Conservation (phyloP, 2,329 filamentous ascomycete species). For the Phialophora tarda region DNA sequence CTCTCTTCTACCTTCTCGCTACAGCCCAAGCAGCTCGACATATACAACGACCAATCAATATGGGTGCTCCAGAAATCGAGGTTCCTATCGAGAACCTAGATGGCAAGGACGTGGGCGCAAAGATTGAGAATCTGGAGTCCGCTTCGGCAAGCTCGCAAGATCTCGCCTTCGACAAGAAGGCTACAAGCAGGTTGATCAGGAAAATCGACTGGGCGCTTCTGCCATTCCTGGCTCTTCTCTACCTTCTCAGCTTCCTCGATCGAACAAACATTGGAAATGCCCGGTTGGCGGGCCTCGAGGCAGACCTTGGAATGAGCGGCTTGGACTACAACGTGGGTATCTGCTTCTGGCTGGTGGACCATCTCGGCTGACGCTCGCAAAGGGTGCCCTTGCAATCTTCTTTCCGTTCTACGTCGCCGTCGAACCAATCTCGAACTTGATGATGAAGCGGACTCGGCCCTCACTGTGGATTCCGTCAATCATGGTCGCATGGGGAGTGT, state of each 20-base stretch:
- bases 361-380: conserved; percentile 39
- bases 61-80: conserved; percentile 22
- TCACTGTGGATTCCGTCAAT: conserved; percentile 32
- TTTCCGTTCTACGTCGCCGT: conserved; percentile 35
- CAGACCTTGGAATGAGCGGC: conserved; percentile 50
- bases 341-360: neutral
- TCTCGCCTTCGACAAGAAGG: conserved; percentile 38
- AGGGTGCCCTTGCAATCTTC: conserved; percentile 34
- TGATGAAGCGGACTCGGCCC: conserved; percentile 31
- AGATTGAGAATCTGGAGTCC: conserved; percentile 40
- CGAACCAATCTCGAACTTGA: conserved; percentile 49
- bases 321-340: conserved; percentile 50
- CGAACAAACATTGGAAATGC: conserved; percentile 57
- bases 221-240: conserved; percentile 55
- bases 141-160: conserved; percentile 27
- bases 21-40: neutral
- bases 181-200: conserved; percentile 37
- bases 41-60: conserved; percentile 10
- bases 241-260: conserved; percentile 67
- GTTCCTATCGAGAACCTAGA: conserved; percentile 18
- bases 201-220: conserved; percentile 49
- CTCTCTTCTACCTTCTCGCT: neutral
- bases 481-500: conserved; percentile 52
- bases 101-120: conserved; percentile 16
- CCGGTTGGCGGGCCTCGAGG: conserved; percentile 51